Conservation (phyloP, 2,329 filamentous ascomycete genomes). For the Ilyonectria destructans region DNA sequence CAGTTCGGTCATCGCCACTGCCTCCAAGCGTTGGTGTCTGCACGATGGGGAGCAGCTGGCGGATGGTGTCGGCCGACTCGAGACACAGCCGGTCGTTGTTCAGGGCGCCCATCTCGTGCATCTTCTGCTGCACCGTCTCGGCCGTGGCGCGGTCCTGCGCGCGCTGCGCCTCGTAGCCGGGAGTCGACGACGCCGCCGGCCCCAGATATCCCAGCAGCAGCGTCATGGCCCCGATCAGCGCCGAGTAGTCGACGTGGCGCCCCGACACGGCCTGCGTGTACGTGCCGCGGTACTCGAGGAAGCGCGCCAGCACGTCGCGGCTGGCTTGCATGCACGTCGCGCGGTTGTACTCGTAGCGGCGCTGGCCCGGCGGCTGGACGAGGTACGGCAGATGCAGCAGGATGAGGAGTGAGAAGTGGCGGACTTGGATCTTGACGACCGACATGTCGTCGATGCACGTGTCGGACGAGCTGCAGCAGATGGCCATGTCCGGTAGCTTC, state of each 20-base stretch:
- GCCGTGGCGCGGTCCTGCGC: slow-evolving; percentile 57
- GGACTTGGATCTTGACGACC: slow-evolving; percentile 64
- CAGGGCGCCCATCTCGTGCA: slow-evolving; percentile 56
- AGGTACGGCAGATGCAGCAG: slow-evolving; percentile 72
- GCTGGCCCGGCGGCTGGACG: slow-evolving; percentile 60
- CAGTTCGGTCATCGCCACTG: slow-evolving; percentile 35
- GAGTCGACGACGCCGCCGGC: slow-evolving; percentile 52
- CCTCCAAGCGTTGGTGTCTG: slow-evolving; percentile 44
- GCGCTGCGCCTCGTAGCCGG: slow-evolving; percentile 43
- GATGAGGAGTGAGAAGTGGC: slow-evolving; percentile 67
- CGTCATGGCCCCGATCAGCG: slow-evolving; percentile 67
- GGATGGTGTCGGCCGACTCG: slow-evolving; percentile 62
- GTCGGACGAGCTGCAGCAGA: slow-evolving; percentile 43
- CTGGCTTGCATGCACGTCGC: slow-evolving; percentile 64
- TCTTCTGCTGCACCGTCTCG: slow-evolving; percentile 55
- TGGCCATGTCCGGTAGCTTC: slow-evolving; percentile 54
- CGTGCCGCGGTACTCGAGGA: slow-evolving; percentile 61
- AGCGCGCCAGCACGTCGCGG: slow-evolving; percentile 66
- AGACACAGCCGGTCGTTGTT: slow-evolving; percentile 60
- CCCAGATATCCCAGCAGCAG: slow-evolving; percentile 67
- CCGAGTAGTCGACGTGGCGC: slow-evolving; percentile 68
- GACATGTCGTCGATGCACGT: slow-evolving; percentile 41
- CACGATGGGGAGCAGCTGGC: slow-evolving; percentile 61
- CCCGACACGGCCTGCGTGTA: slow-evolving; percentile 44
- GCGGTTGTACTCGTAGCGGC: slow-evolving; percentile 64